Conservation (phyloP, 331 rosid genomes). For the Rosa hybrid region DNA sequence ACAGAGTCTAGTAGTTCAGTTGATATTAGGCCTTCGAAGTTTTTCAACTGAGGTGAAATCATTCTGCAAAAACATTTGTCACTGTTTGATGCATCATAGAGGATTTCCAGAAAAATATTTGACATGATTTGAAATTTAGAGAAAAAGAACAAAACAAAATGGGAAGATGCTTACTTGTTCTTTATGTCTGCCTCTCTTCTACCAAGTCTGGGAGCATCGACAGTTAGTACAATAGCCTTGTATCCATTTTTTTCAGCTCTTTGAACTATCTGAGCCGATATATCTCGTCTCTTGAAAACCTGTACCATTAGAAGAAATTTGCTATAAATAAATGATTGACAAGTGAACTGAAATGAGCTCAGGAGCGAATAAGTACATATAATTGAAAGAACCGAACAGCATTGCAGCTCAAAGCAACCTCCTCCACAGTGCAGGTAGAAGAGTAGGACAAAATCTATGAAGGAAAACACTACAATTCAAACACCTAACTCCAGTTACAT, state of each 20-base stretch:
- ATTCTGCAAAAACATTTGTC: slow-evolving; percentile 38
- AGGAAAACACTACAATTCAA: background rate
- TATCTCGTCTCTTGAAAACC: slow-evolving; percentile 57
- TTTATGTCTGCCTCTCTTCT: slow-evolving; percentile 71
- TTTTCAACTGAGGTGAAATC: slow-evolving; percentile 48
- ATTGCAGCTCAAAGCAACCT: slow-evolving; percentile 69
- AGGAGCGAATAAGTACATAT: slow-evolving; percentile 41
- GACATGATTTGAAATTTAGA: background rate
- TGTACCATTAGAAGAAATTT: background rate
- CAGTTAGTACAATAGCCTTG: slow-evolving; percentile 63
- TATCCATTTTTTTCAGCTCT: slow-evolving; percentile 33
- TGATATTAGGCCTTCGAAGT: slow-evolving; percentile 55
- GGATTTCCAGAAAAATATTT: background rate
- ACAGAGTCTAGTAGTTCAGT: slow-evolving; percentile 32
- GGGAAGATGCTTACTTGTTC: slow-evolving; percentile 37
- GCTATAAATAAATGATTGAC: background rate
- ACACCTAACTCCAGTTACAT: background rate
- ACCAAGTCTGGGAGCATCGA: slow-evolving; percentile 57
- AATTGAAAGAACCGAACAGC: slow-evolving; percentile 70
- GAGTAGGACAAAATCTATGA: no score
- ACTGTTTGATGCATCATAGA: slow-evolving; percentile 1
- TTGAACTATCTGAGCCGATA: slow-evolving; percentile 41
- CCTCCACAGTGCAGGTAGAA: slow-evolving; percentile 56
- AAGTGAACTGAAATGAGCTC: background rate
- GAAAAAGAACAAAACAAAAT: background rate